Evolutionary conservation across 768 basidiomycete species (phyloP).

Genomic region (Rhodotorula graminis): DNA sequence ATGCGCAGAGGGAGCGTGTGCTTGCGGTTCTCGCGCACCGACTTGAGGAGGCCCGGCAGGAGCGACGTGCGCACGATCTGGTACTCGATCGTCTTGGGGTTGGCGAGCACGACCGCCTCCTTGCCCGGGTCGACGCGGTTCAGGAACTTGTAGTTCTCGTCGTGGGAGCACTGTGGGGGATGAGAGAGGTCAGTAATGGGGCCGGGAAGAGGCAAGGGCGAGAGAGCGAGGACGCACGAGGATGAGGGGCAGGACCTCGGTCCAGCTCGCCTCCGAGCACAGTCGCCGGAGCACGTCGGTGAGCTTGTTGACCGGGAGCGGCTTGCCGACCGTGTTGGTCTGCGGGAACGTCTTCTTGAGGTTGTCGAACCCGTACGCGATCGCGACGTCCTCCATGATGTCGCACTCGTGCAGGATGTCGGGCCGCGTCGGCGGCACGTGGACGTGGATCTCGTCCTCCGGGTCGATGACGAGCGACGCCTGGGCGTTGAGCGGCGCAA

Average conservation of each 20-base stretch:
- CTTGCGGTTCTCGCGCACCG: constrained; percentile 90
- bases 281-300: constrained; percentile 81
- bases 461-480: constrained; percentile 19
- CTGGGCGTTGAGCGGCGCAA: constrained; percentile 28
- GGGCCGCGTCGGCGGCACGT: constrained; percentile 88
- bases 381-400: constrained; percentile 95
- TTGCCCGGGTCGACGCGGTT: constrained; percentile 78
- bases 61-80: constrained; percentile 96
- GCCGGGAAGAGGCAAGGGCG: neutral
- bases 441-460: constrained; percentile 65
- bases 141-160: constrained; percentile 93
- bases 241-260: constrained; percentile 89
- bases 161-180: constrained; percentile 76
- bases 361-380: constrained; percentile 97
- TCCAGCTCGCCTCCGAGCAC: constrained; percentile 93
- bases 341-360: constrained; percentile 84
- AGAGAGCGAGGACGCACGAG: constrained; percentile 56
- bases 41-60: constrained; percentile 91
- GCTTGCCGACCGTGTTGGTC: constrained; percentile 91
- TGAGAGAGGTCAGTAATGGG: neutral
- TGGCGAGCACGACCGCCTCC: constrained; percentile 82
- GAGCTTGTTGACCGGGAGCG: constrained; percentile 79
- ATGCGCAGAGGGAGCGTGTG: constrained; percentile 86
- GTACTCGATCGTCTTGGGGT: constrained; percentile 96
- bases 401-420: constrained; percentile 98